These are phyloP conservation scores for Pleurotus tuoliensis DNA, from an alignment of 768 basidiomycete species.

Conservation along the genomic window DNA sequence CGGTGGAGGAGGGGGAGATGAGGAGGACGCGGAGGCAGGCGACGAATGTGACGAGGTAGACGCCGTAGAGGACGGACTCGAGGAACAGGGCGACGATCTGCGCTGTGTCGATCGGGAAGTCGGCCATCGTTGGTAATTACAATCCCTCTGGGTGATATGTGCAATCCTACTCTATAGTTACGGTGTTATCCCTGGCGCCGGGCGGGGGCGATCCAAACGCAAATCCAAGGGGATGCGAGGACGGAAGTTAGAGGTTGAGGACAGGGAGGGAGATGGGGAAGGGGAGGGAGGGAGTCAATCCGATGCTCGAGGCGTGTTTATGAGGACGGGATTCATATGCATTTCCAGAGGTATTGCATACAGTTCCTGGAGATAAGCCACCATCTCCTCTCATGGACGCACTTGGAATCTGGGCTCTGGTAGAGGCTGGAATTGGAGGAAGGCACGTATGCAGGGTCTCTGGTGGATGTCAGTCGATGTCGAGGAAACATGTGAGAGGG, in stretches of 20 bases:
- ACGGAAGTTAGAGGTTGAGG: neutral
- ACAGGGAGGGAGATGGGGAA: neutral
- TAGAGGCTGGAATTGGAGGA: no score
- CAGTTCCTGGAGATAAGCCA: slow-evolving; percentile 5
- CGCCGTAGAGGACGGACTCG: slow-evolving; percentile 36
- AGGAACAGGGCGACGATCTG: slow-evolving; percentile 38
- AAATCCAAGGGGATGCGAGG: neutral
- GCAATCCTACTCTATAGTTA: no score
- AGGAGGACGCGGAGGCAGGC: slow-evolving; percentile 30
- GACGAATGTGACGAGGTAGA: slow-evolving; percentile 34
- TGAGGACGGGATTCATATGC: slow-evolving; percentile 4
- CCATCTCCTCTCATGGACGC: no score
- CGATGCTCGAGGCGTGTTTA: neutral
- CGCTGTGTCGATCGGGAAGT: slow-evolving; percentile 31
- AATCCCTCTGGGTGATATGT: no score
- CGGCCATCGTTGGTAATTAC: neutral
- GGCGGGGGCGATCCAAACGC: neutral
- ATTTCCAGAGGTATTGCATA: neutral
- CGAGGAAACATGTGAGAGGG: no score
- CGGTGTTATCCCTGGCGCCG: no score
- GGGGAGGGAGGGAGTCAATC: neutral
- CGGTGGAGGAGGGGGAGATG: no score
- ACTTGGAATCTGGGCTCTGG: no score
- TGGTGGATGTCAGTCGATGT: no score
- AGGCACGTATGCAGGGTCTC: no score